These are phyloP conservation scores for Alternaria consortialis DNA, from an alignment of 2,329 filamentous ascomycete genomes.

Conservation along the genomic window DNA sequence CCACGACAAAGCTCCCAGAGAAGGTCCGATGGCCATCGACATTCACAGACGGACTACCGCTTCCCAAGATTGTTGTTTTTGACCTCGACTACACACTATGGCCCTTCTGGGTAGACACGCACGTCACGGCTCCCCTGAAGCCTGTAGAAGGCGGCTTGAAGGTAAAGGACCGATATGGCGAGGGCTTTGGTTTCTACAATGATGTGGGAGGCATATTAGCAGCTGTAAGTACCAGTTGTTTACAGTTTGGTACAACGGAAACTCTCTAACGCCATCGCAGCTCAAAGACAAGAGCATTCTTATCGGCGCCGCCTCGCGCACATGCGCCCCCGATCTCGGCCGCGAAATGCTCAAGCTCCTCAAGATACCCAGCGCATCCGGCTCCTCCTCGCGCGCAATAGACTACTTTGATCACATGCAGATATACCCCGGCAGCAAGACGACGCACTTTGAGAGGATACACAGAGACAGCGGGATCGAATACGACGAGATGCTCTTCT, in stretches of 20 bases:
- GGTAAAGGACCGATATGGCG: slow-evolving; percentile 62
- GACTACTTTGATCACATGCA: slow-evolving; percentile 67
- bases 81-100: slow-evolving; percentile 99
- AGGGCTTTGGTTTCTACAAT: slow-evolving; percentile 58
- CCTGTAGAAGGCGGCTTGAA: slow-evolving; percentile 53
- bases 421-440: slow-evolving; percentile 80
- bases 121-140: slow-evolving; percentile 79
- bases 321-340: slow-evolving; percentile 79
- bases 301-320: slow-evolving; percentile 82
- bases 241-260: not conserved
- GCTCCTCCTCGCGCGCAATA: slow-evolving; percentile 50
- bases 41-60: slow-evolving; percentile 72
- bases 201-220: slow-evolving; percentile 55
- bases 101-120: slow-evolving; percentile 98
- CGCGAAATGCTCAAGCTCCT: slow-evolving; percentile 81
- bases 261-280: slow-evolving; percentile 36
- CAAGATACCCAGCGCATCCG: slow-evolving; percentile 66
- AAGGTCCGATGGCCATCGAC: slow-evolving; percentile 59
- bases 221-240: slow-evolving; percentile 35
- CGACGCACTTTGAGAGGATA: slow-evolving; percentile 81
- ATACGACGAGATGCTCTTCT: slow-evolving; percentile 91
- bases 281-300: slow-evolving; percentile 58
- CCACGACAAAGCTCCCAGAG: slow-evolving; percentile 49
- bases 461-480: slow-evolving; percentile 73
- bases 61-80: slow-evolving; percentile 87